Base-by-base conservation (phyloP, 768 basidiomycete genomes). In the Tylopilus plumbeoviolaceoides region DNA sequence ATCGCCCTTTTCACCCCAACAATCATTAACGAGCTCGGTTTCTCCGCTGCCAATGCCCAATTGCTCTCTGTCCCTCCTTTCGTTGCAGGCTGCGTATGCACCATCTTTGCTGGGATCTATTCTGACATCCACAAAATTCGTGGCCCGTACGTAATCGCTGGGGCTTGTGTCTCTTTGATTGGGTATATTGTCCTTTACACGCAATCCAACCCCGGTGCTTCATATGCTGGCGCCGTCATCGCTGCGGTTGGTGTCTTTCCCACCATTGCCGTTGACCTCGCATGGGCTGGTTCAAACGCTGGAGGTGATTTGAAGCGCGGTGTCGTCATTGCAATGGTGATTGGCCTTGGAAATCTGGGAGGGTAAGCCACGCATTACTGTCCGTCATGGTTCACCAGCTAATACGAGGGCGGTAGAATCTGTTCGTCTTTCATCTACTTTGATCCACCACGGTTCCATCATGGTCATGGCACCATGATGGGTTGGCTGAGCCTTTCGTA, bases 1-100 rank as follows among this genome's bases (percentile, higher is more conserved):
- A 68, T 79, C 71, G 71, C 78, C 46, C 70, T 81, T 35, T 81
- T 80, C 58, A 73, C 74, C 6, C 78, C 79, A 1, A 78, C 78
- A 6, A 78, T 80, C 57, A 75, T 80, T 27, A 68, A 72, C 4
- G 69, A 76, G 54, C 72, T 80, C 4, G 79, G 82, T 7, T 84
- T 68, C 66, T 70, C 75, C 5, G 74, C 82, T 33, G 72, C 77
- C 70, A 60, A 72, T 38, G 35, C 35, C 15, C 35, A 36, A 15
- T 17, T 36, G 7, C 35, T 36, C 15, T 36, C 35, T 7, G 35
- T 36, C 35, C 35, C 35, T 36, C 35, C 35, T 36, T 36, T 36
- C 35, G 35, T 36, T 17, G 35, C 35, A 36, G 35, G 35, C 35
- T 36, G 35, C 15, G 35, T 5, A 36, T 36, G 4, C 35, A 36